phyloP scores from a whole-genome alignment of 352 stramenopile genomes.

The Phytopythium ostracodes region DNA sequence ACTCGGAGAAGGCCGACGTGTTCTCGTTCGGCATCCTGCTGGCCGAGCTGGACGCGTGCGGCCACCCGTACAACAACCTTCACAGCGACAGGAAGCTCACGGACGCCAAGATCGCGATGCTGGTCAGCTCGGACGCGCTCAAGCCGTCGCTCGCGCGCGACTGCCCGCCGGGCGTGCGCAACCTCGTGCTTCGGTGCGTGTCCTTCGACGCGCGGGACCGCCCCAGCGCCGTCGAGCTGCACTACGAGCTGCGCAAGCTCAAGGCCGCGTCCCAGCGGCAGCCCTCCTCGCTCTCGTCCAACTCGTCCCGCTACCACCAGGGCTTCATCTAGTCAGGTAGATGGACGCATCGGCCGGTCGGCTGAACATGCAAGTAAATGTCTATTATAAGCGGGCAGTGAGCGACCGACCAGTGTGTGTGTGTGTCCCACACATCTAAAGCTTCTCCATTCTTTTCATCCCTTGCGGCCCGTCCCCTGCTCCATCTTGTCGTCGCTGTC shows the following conservation, averaged over 20 bases:
- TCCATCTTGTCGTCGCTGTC: neutral
- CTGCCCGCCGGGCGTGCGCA: slow-evolving; percentile 42
- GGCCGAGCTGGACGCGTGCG: slow-evolving; percentile 46
- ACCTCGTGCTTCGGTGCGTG: slow-evolving; percentile 50
- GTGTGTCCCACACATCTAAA: no score
- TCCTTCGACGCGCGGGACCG: slow-evolving; percentile 44
- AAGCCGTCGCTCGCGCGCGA: slow-evolving; percentile 40
- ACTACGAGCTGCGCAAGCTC: slow-evolving; percentile 47
- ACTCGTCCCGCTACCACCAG: neutral
- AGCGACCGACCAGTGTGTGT: no score
- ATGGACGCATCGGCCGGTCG: no score
- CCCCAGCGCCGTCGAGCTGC: slow-evolving; percentile 59
- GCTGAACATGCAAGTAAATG: no score
- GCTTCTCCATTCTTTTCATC: neutral
- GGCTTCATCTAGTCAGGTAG: neutral
- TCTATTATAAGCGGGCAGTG: slow-evolving; percentile 1
- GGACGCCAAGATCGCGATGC: slow-evolving; percentile 47
- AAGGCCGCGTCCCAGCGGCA: slow-evolving; percentile 5
- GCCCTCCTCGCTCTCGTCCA: neutral
- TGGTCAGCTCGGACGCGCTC: slow-evolving; percentile 44
- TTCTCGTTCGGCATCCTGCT: slow-evolving; percentile 71
- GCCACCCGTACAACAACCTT: slow-evolving; percentile 19
- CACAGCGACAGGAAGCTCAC: slow-evolving; percentile 22
- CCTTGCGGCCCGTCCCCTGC: slow-evolving; percentile 2
- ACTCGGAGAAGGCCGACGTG: slow-evolving; percentile 68